A percentile compares a stretch with the other conserved stretches of the same genome.
phyloP scores from a whole-genome alignment of 768 basidiomycete genomes.

The Russula foetens region DNA sequence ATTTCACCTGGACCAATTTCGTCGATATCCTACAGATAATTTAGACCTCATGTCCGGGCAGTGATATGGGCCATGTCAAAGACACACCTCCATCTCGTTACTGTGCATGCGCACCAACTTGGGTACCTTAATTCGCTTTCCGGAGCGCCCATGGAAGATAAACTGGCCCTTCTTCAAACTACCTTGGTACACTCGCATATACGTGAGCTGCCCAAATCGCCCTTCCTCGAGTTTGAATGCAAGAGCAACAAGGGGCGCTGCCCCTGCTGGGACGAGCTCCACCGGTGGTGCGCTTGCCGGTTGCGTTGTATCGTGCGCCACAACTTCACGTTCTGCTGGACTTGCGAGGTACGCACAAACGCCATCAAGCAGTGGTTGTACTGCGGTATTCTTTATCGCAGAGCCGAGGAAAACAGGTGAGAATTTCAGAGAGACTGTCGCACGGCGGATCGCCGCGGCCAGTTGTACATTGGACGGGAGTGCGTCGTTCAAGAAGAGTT shows the following conservation, averaged over 20 bases:
- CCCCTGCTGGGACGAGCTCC: constrained; percentile 71
- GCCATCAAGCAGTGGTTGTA: constrained; percentile 90
- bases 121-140: constrained; percentile 96
- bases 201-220: constrained; percentile 93
- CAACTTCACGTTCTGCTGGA: constrained; percentile 67
- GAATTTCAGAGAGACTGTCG: constrained; percentile 84
- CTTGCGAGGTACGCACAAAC: constrained; percentile 93
- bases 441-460: constrained; percentile 76
- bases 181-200: constrained; percentile 97
- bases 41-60: not conserved
- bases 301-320: constrained; percentile 67
- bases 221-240: constrained; percentile 99
- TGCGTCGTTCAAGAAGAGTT: constrained; percentile 82
- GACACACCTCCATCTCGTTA: constrained; percentile 92
- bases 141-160: constrained; percentile 89
- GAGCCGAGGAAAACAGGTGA: constrained; percentile 96
- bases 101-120: constrained; percentile 96
- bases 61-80: not conserved
- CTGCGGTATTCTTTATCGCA: constrained; percentile 21
- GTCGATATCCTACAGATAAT: constrained; percentile 67
- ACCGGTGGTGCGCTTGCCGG: constrained; percentile 60
- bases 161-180: constrained; percentile 76
- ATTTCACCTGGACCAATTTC: constrained; percentile 96
- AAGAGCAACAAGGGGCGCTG: constrained; percentile 83
- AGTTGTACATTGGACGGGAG: constrained; percentile 66